Conservation (phyloP, 2,329 filamentous ascomycete genomes). For the Diaporthe amygdali region DNA sequence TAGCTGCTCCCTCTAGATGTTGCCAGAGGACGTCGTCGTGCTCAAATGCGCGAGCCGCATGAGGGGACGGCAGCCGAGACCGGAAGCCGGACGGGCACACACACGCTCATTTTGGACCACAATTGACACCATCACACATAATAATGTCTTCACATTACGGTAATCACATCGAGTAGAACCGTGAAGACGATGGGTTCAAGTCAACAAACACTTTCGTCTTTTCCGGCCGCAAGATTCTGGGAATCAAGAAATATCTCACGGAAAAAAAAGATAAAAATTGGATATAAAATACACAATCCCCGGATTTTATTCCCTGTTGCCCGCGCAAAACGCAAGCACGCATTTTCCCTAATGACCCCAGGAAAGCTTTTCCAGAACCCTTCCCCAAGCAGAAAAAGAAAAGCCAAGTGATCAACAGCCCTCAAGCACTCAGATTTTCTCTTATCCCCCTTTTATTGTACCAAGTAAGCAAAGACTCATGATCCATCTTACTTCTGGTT, state of each 20-base stretch:
- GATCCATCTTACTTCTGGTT: conserved; percentile 73
- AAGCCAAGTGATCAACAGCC: conserved; percentile 4
- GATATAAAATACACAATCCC: conserved; percentile 21
- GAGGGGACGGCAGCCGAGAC: conserved; percentile 17
- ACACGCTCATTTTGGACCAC: background rate
- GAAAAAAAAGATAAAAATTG: conserved; percentile 5
- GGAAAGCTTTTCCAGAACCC: conserved; percentile 17
- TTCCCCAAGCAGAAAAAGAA: background rate
- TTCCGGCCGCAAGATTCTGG: conserved; percentile 8
- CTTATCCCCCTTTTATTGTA: background rate
- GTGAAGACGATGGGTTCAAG: background rate
- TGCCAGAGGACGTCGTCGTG: background rate
- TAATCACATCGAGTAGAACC: background rate
- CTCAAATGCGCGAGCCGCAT: background rate
- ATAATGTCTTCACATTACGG: too few relatives aligned
- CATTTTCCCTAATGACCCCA: conserved; percentile 21
- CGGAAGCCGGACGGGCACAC: conserved; percentile 16
- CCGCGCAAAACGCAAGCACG: conserved; percentile 3
- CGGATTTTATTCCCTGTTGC: conserved; percentile 10
- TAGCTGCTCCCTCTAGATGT: background rate
- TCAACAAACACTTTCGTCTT: background rate
- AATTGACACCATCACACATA: background rate
- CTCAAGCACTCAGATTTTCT: background rate
- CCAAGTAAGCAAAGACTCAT: background rate
- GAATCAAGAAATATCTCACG: conserved; percentile 7